phyloP scores from a whole-genome alignment of 257 asterid genomes.

The Osmanthus fragrans region DNA sequence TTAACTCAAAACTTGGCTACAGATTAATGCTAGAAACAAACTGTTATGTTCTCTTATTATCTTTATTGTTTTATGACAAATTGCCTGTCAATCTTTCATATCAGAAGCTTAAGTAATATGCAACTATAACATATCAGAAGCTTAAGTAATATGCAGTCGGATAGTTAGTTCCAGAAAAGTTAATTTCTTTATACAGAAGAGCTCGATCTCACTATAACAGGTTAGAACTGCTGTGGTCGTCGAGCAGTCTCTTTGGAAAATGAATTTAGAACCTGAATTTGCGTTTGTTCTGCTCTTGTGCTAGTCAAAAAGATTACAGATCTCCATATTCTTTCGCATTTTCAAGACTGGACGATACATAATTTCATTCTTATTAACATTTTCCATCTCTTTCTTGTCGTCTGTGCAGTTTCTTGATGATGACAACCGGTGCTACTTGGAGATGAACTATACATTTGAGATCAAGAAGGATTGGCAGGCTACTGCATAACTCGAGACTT shows the following conservation, averaged over 20 bases:
- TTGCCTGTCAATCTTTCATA: neutral
- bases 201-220: no score
- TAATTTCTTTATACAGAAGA: no score
- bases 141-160: neutral
- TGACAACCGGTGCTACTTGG: slow-evolving; percentile 89
- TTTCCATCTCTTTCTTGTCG: neutral
- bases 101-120: neutral
- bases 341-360: neutral
- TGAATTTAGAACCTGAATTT: no score
- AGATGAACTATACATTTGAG: slow-evolving; percentile 90
- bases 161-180: neutral
- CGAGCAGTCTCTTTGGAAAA: neutral
- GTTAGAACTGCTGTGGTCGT: no score
- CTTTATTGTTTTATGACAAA: no score
- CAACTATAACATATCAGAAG: neutral
- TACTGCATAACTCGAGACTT: slow-evolving; percentile 28
- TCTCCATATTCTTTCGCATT: neutral
- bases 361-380: neutral
- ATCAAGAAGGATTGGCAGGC: slow-evolving; percentile 91
- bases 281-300: no score
- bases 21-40: neutral
- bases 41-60: neutral
- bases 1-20: neutral
- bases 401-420: slow-evolving; percentile 80
- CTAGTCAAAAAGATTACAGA: no score